phyloP scores from a whole-genome alignment of 1,284 basidiomycete genomes.

The Coniophora puteana region DNA sequence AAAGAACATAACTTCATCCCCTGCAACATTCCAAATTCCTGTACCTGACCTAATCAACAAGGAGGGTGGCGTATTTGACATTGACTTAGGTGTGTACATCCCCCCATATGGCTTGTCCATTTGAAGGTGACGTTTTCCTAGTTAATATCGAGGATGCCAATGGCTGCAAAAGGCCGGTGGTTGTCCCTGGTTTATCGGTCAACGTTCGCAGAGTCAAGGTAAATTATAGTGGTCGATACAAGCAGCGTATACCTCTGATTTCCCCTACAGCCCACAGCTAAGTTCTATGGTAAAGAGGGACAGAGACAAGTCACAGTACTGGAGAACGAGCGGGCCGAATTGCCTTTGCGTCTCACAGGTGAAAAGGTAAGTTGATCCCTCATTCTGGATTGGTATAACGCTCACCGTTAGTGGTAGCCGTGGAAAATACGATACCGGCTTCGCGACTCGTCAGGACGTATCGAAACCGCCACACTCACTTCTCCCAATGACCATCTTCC shows the following conservation, averaged over 20 bases:
- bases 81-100: slow-evolving; percentile 61
- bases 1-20: slow-evolving; percentile 50
- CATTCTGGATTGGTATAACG: slow-evolving; percentile 7
- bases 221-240: slow-evolving; percentile 15
- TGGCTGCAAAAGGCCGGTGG: slow-evolving; percentile 79
- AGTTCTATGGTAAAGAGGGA: slow-evolving; percentile 69
- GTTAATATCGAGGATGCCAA: slow-evolving; percentile 88
- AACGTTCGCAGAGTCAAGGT: slow-evolving; percentile 87
- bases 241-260: slow-evolving; percentile 3
- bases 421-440: slow-evolving; percentile 81
- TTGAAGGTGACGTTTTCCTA: slow-evolving; percentile 22
- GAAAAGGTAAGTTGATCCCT: slow-evolving; percentile 62
- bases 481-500: slow-evolving; percentile 70
- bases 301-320: slow-evolving; percentile 64
- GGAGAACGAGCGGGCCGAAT: slow-evolving; percentile 69
- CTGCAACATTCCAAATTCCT: slow-evolving; percentile 59
- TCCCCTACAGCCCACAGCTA: slow-evolving; percentile 70
- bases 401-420: slow-evolving; percentile 46
- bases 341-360: slow-evolving; percentile 84
- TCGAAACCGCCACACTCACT: slow-evolving; percentile 44
- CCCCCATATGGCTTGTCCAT: not conserved
- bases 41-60: slow-evolving; percentile 66
- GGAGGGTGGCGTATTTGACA: slow-evolving; percentile 77
- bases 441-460: slow-evolving; percentile 42
- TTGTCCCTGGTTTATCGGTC: slow-evolving; percentile 79